Conservation (phyloP, 2,329 filamentous ascomycete genomes). For the Ophiocordyceps australis region DNA sequence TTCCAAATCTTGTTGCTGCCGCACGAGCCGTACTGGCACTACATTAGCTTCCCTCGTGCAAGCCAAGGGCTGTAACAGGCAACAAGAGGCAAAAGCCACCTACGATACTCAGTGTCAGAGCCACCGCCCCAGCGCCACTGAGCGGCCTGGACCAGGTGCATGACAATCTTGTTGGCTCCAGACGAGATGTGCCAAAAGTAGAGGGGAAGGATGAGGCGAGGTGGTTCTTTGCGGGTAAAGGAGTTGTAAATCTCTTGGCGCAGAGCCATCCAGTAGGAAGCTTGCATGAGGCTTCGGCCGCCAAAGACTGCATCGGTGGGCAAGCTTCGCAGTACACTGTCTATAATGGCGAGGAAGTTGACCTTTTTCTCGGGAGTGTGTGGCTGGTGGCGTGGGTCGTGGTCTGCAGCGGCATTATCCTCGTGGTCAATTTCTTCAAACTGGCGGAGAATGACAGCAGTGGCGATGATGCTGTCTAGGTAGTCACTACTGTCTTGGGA, state of each 20-base stretch:
- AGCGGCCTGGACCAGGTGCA: constrained; percentile 20
- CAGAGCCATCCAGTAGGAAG: constrained; percentile 22
- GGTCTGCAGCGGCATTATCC: constrained; percentile 7
- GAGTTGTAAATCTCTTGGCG: constrained; percentile 22
- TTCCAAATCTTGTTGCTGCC: constrained; percentile 17
- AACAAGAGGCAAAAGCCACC: constrained; percentile 3
- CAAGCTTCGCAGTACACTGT: constrained; percentile 17
- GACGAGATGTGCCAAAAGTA: constrained; percentile 16
- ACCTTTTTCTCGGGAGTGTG: constrained; percentile 6
- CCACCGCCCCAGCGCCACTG: constrained; percentile 21
- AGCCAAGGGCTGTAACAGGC: not conserved
- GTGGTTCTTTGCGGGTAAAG: constrained; percentile 17
- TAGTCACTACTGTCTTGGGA: constrained; percentile 17
- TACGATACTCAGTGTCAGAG: constrained; percentile 17
- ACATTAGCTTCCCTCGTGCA: not conserved
- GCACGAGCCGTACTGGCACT: constrained; percentile 13
- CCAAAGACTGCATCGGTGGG: constrained; percentile 17
- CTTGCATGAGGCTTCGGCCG: constrained; percentile 16
- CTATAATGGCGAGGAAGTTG: constrained; percentile 21
- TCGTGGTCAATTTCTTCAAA: constrained; percentile 22
- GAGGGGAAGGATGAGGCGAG: constrained; percentile 15
- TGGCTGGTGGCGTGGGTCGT: not conserved
- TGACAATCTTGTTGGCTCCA: constrained; percentile 18
- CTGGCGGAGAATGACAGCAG: constrained; percentile 20
- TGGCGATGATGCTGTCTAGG: constrained; percentile 19